Base-by-base conservation (phyloP, 305 asterid genomes). In the Euphrasia arctica region DNA sequence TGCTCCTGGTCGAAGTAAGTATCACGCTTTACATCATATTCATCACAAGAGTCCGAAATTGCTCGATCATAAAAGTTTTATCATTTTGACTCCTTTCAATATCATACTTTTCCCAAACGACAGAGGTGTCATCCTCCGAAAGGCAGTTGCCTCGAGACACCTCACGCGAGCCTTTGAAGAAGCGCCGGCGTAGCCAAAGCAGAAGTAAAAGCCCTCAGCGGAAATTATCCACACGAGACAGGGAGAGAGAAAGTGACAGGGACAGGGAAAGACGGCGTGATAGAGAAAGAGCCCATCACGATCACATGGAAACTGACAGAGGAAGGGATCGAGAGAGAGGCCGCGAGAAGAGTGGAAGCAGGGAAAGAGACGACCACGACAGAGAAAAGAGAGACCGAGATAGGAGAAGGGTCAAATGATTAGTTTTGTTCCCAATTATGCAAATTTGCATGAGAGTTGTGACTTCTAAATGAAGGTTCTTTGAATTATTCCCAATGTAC, bases 171-270 rank as follows among this genome's bases (percentile, higher is more conserved):
- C 75, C 75, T 65, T 66, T 74, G 67, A 79, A 76, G 72, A 87
- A 81, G 75, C 87, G 85, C 45, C 85, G 70, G n/a, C 84, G 85
- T 36, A 84, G 91, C 71, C 71, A 75, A 50, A 82, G 91, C 72
- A 57, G 76, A 69, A 87, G 92, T 13, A 80, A 58, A 57, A 87
- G 95, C 75, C 90, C 95, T 5, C 87, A 47, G 25, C 72, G 83
- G 69, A 85, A 83, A 75, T 72, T 80, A 27, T 72, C 83, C 43
- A 60, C 64, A 66, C 75, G 83, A 68, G 85, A 81, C 63, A 77
- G 80, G 8, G 86, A 79, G 32, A 74, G 82, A 70, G 94, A 80
- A 29, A 77, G 62, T 50, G 89, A 82, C 59, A 74, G 80, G 65
- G 86, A 85, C 6, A 72, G 75, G 68, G 87, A 75, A 66, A 81